A percentile compares a stretch with the other conserved stretches of the same genome.
Evolutionary conservation across 768 basidiomycete genomes (phyloP).

Genomic region (Boletus vermiculosoides): DNA sequence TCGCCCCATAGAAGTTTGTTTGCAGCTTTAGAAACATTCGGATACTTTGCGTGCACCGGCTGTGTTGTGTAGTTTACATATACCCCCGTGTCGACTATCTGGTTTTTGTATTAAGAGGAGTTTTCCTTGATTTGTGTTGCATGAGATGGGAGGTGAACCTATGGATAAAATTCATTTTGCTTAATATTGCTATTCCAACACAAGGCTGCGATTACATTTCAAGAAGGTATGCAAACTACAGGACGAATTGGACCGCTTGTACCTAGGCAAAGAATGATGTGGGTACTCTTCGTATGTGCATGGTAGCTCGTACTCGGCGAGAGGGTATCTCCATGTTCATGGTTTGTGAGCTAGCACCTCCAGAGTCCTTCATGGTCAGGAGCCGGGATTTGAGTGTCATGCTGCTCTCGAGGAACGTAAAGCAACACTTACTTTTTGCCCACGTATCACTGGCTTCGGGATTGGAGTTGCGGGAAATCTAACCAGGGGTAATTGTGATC

Average conservation of each 20-base stretch:
- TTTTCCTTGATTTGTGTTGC: neutral
- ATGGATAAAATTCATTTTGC: too few relatives aligned
- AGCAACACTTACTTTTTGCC: slow-evolving; percentile 2
- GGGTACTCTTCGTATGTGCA: neutral
- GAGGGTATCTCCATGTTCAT: neutral
- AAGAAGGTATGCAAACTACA: neutral
- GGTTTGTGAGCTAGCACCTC: neutral
- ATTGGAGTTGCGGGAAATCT: slow-evolving; percentile 11
- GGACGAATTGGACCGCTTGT: too few relatives aligned
- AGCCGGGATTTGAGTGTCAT: neutral
- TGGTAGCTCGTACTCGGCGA: neutral
- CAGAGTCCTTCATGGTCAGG: neutral
- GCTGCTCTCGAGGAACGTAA: neutral
- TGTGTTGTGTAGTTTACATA: neutral
- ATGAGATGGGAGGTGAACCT: neutral
- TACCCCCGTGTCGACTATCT: neutral
- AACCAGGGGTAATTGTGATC: neutral
- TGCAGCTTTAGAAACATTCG: neutral
- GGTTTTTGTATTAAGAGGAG: neutral
- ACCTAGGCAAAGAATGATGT: neutral
- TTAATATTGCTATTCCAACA: neutral
- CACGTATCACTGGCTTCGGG: neutral
- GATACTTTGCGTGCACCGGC: neutral
- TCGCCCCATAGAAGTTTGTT: neutral
- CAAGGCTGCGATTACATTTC: neutral